phyloP scores from a whole-genome alignment of 179 eudicot genomes.

The Sideroxylon spinosum region DNA sequence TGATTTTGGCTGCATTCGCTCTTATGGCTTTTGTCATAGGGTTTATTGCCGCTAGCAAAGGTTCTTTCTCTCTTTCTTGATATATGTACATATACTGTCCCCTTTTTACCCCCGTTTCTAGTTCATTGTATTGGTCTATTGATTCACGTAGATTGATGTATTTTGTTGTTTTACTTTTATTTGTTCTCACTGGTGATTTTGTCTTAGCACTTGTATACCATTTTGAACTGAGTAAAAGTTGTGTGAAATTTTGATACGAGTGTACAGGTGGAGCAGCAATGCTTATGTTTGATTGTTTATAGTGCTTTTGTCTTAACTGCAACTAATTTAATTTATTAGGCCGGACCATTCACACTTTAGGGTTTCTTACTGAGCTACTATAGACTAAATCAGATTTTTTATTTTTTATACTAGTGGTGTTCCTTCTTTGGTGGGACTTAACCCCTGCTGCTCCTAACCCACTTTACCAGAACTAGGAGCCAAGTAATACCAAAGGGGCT shows the following conservation, averaged over 20 bases:
- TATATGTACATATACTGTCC: not conserved
- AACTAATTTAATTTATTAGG: not conserved
- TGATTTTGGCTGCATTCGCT: slow-evolving; percentile 57
- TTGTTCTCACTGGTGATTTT: not conserved
- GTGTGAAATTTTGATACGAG: not conserved
- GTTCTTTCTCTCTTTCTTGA: slow-evolving; percentile 33
- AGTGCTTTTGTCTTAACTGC: not conserved
- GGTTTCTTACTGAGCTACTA: not conserved
- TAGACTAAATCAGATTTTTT: not conserved
- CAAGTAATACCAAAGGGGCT: too few species aligned
- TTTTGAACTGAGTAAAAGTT: not conserved
- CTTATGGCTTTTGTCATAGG: slow-evolving; percentile 49
- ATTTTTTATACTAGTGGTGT: too few species aligned
- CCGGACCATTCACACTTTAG: too few species aligned
- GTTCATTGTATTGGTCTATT: not conserved
- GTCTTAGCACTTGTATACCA: not conserved
- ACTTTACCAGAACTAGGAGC: too few species aligned
- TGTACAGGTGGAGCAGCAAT: not conserved
- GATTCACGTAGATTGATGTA: not conserved
- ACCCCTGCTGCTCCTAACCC: too few species aligned
- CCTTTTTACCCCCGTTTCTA: not conserved
- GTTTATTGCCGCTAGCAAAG: slow-evolving; percentile 53
- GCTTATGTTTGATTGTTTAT: not conserved
- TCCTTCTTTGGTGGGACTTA: too few species aligned
- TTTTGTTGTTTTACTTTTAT: slow-evolving; percentile 9